Evolutionary conservation across 2,329 filamentous ascomycete species (phyloP), one percentile per base, ranked within the genome.

Genomic region (Botrytis byssoidea): DNA sequence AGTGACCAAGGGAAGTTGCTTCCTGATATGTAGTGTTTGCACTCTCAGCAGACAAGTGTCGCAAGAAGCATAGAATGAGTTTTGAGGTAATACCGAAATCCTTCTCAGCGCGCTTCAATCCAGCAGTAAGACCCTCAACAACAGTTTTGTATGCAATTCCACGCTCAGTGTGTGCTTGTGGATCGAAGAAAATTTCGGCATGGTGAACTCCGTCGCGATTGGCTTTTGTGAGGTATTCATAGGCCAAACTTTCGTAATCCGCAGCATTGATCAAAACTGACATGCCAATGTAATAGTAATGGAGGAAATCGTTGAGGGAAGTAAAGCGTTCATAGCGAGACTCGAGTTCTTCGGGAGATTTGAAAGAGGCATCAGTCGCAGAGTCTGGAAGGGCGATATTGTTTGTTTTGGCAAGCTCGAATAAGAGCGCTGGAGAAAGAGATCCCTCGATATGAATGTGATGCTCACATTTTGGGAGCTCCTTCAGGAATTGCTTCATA

Each of bases 401-500:
- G 85, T 95, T 94, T 79, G 88, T 88, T 51, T 83, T 80, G 9
- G 93, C 91, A 8, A 95, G 88, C 44, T 85, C 79, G 84, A 94
- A 95, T 75, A 94, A 88, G 57, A 94, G 85, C 72, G 86, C 83
- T 1, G 92, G 91, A 59, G 90, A 89, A 55, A 95, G 86, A 20
- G 91, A 91, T 72, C 93, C 93, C 82, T 95, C 92, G 48, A 95
- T 86, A 81, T 95, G 93, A 71, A 95, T 88, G 83, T 95, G 93
- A 80, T 94, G 92, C 81, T 95, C 93, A 83, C 91, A 93, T 85
- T 95, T 95, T 76, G 92, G 92, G 44, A 95, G 87, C 46, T 86
- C 86, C 70, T 84, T 82, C 55, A 94, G 85, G 80, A 93, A 89
- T 60, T 84, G 81, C 82, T 78, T 77, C 71, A 74, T 73, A 57